Evolutionary conservation across 2,329 filamentous ascomycete species (phyloP).

Genomic region (Ploettnerulaceae sp.): DNA sequence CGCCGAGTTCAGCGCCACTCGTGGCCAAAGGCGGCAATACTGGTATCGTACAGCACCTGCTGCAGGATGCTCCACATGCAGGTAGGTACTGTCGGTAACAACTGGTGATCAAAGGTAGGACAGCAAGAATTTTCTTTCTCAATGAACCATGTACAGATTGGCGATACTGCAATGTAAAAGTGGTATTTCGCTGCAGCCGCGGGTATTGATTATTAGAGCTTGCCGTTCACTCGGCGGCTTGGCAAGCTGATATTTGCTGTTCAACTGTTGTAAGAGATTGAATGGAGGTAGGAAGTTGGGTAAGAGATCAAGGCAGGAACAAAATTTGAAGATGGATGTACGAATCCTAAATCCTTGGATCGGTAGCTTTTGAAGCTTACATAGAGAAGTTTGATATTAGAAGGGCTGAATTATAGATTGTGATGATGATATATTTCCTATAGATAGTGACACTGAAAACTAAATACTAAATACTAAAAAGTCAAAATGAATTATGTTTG

Average conservation of each 20-base stretch:
- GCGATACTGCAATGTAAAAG: slow-evolving; percentile 19
- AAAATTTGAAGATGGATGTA: slow-evolving; percentile 18
- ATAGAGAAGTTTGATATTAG: background rate
- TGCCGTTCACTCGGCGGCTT: slow-evolving; percentile 32
- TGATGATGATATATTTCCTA: too few relatives aligned
- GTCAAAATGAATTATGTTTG: too few relatives aligned
- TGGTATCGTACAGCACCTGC: slow-evolving; percentile 41
- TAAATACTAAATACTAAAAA: too few relatives aligned
- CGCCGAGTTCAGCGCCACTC: slow-evolving; percentile 30
- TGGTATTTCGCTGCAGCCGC: too few relatives aligned
- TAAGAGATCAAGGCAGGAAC: slow-evolving; percentile 25
- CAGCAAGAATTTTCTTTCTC: slow-evolving; percentile 21
- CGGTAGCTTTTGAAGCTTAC: slow-evolving; percentile 21
- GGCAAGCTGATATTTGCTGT: slow-evolving; percentile 33
- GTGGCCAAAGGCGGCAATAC: slow-evolving; percentile 37
- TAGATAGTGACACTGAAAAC: too few relatives aligned
- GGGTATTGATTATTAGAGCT: slow-evolving; percentile 28
- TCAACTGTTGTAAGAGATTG: slow-evolving; percentile 28
- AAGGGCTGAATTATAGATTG: too few relatives aligned
- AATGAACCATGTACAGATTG: slow-evolving; percentile 33
- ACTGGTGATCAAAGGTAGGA: slow-evolving; percentile 24
- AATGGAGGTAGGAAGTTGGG: slow-evolving; percentile 20
- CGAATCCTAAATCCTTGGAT: slow-evolving; percentile 30
- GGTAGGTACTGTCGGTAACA: slow-evolving; percentile 34
- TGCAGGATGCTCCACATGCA: slow-evolving; percentile 31